Base-by-base conservation (phyloP, 1,284 basidiomycete species). In the Pisolithus thermaeus region DNA sequence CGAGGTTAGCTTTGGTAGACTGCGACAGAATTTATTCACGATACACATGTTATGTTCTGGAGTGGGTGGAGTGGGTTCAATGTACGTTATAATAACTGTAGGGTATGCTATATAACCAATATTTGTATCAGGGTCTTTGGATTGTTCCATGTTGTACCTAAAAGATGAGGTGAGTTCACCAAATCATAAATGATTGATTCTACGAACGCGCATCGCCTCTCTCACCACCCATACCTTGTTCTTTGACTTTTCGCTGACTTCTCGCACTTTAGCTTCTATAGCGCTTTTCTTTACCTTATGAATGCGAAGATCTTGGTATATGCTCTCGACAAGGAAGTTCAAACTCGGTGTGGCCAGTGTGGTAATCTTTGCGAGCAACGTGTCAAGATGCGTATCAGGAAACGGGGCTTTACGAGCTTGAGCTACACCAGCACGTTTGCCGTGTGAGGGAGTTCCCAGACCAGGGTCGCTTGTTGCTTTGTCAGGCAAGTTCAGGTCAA, bases 241-340 rank as follows among this genome's bases (percentile, higher is more conserved):
- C 60, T 79, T 84, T 58, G 79, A 80, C 62, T 87, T 88, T 68
- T 84, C 84, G 16, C 78, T 76, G 12, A 90, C 75, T 63, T 90
- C 87, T 48, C 78, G 75, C 32, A 92, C 73, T 65, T 91, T 91
- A 7, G 81, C 81, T 67, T 90, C 87, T 46, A 92, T 83, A 5
- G 86, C 81, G 46, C 84, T 86, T 73, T 91, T 92, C 73, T 84
- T 90, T 52, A 91, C 78, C 52, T 83, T 83, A 56, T 84, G 70
- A 9, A 63, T 67, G 43, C 78, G 78, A 43, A 91, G 70, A 35
- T 85, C 84, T 55, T 83, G 79, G 59, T 84, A 80, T 54, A 91
- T 75, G 11, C 79, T 76, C 57, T 90, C 88, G 0, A 90, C 77
- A 25, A 92, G 77, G 51, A 81, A 77, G 7, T 74, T 76, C 25